Conservation (phyloP, 2,329 filamentous ascomycete species). For the Cladorrhinum sp. region DNA sequence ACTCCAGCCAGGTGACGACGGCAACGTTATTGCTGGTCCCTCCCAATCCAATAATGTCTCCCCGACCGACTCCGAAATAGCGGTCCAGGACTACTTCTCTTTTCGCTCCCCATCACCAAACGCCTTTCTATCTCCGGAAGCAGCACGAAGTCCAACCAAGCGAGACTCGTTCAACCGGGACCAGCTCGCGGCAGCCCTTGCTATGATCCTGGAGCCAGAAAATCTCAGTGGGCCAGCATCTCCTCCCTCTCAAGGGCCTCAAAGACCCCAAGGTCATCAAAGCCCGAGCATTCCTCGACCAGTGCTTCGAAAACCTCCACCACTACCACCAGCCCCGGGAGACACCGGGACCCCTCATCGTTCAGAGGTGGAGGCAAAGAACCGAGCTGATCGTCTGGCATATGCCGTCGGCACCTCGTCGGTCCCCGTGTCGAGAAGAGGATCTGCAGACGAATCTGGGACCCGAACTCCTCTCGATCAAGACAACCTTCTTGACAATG, state of each 20-base stretch:
- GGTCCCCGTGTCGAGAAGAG: conserved; percentile 28
- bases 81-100: conserved; percentile 26
- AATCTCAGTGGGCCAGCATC: conserved; percentile 19
- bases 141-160: conserved; percentile 9
- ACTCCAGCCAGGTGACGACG: conserved; percentile 1
- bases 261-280: not conserved
- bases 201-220: conserved; percentile 26
- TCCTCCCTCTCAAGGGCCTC: not conserved
- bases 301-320: conserved; percentile 27
- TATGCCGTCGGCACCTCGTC: conserved; percentile 33
- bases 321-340: conserved; percentile 20
- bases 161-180: conserved; percentile 29
- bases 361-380: conserved; percentile 35
- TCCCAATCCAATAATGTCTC: conserved; percentile 13
- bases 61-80: conserved; percentile 15
- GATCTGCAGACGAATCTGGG: conserved; percentile 28
- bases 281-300: conserved; percentile 25
- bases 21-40: conserved; percentile 14
- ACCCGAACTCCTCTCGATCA: conserved; percentile 3
- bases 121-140: conserved; percentile 11
- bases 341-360: conserved; percentile 18
- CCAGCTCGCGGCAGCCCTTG: conserved; percentile 27
- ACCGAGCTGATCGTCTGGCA: conserved; percentile 36
- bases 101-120: conserved; percentile 16
- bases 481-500: conserved; percentile 8